These are phyloP conservation scores for Lotus japonicus DNA, from an alignment of 306 rosid species.

Conservation along the genomic window DNA sequence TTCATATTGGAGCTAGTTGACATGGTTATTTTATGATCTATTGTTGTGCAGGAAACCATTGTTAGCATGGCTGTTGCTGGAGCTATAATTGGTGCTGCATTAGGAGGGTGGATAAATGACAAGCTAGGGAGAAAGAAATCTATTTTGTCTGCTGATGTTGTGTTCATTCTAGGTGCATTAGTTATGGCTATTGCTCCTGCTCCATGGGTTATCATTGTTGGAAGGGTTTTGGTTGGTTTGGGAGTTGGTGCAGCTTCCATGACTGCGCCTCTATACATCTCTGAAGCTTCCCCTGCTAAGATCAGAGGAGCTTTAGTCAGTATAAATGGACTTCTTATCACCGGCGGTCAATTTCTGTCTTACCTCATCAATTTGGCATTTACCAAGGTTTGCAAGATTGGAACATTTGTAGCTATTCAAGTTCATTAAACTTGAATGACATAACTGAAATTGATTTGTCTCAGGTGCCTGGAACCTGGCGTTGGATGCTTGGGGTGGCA, in stretches of 20 bases:
- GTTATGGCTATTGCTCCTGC: conserved; percentile 66
- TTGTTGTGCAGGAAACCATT: conserved; percentile 63
- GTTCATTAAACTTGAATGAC: background rate
- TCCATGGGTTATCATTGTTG: conserved; percentile 65
- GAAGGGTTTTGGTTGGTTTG: conserved; percentile 71
- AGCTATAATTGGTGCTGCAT: conserved; percentile 87
- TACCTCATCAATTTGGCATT: conserved; percentile 73
- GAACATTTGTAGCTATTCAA: background rate
- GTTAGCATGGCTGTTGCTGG: conserved; percentile 91
- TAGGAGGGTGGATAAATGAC: conserved; percentile 86
- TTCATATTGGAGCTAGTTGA: background rate
- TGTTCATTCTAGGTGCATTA: conserved; percentile 58
- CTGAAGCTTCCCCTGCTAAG: conserved; percentile 83
- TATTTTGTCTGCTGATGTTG: conserved; percentile 52
- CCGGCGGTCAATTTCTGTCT: conserved; percentile 77
- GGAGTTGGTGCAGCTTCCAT: conserved; percentile 94
- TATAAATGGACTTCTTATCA: conserved; percentile 62
- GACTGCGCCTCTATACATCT: conserved; percentile 83
- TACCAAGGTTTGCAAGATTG: conserved; percentile 40
- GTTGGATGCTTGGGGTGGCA: conserved; percentile 88
- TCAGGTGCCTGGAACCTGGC: conserved; percentile 74
- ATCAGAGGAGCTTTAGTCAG: conserved; percentile 81
- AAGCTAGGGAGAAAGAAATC: conserved; percentile 58
- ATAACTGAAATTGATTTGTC: background rate
- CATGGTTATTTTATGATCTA: background rate